Evolutionary conservation across 805 yeast species (phyloP), one percentile per base, ranked within the genome.

Genomic region (Tetrapisispora phaffii): DNA sequence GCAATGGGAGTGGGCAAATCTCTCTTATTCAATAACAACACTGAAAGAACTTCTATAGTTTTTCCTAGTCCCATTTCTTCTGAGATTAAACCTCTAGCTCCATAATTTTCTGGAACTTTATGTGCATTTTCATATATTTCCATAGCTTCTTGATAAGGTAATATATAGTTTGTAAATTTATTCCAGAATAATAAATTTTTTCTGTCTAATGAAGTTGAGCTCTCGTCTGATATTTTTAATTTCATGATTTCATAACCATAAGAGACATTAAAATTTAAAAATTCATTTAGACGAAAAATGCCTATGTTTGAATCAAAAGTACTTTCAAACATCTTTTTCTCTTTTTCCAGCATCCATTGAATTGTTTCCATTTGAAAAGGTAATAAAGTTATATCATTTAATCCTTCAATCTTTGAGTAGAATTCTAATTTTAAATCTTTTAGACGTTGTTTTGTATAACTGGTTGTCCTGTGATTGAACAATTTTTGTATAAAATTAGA

Each of bases 51-150:
- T 59, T 93, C 98, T 4, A 93, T 79, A 0, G 98, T 90, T 58
- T 93, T 93, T 0, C 98, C 98, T 7, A 93, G 71, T 0, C 98
- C 98, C 98, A 93, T 93, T 62, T 93, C 98, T 56, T 90, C 98
- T 1, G 93, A 83, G 29, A 93, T 62, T 7, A 93, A 66, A 0
- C 94, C 96, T 42, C 73, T 52, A 3, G 62, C 62, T 7, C 57
- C 52, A 29, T 37, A 26, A 21, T 16, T 17, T 9, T 17, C 17
- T 21, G 34, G 29, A 9, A 34, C 16, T 6, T 42, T 21, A 10
- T 26, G 17, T 5, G 47, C 42, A 4, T 39, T 29, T 13, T 39
- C 37, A 37, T 48, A 50, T 9, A 61, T 35, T 12, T 45, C 31
- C 26, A 46, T 44, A 4, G 60, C 62, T 13, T 52, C 53, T 1